Conservation (phyloP, 768 basidiomycete species). For the Tylopilus sp. region DNA sequence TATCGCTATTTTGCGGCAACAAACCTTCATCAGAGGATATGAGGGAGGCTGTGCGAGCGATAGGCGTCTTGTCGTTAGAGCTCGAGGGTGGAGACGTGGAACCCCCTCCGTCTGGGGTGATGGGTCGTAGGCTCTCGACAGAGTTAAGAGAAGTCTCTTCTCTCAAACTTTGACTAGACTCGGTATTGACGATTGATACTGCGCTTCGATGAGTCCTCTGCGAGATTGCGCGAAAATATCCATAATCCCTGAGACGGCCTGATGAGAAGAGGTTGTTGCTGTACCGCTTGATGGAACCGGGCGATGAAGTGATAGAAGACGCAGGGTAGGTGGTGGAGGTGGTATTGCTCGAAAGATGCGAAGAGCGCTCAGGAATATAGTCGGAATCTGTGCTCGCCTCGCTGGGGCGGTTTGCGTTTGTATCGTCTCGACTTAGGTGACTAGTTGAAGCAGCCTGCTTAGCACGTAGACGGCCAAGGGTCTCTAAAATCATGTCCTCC, state of each 20-base stretch:
- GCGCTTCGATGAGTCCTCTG: constrained; percentile 38
- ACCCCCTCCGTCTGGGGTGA: constrained; percentile 52
- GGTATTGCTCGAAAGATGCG: constrained; percentile 36
- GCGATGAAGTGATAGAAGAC: constrained; percentile 40
- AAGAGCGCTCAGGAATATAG: constrained; percentile 31
- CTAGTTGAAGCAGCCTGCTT: constrained; percentile 25
- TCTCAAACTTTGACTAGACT: constrained; percentile 41
- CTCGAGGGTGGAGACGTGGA: constrained; percentile 41
- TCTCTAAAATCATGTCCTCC: constrained; percentile 80
- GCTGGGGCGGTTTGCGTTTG: constrained; percentile 11
- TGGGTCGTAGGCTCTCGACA: constrained; percentile 46
- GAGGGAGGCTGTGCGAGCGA: constrained; percentile 42
- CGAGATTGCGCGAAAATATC: constrained; percentile 59
- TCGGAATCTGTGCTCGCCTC: constrained; percentile 29
- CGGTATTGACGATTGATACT: constrained; percentile 45
- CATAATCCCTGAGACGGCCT: constrained; percentile 71
- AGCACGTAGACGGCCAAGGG: constrained; percentile 53
- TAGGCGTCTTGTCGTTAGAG: constrained; percentile 39
- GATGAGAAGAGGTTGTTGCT: constrained; percentile 88
- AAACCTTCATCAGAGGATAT: constrained; percentile 34
- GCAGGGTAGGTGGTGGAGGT: constrained; percentile 35
- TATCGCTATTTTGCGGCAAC: constrained; percentile 15
- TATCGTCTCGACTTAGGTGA: constrained; percentile 18
- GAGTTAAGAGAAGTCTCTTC: constrained; percentile 44
- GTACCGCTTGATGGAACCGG: constrained; percentile 62